Evolutionary conservation across 495 filamentous ascomycete genomes (phyloP), one percentile per base, ranked within the genome.

Genomic region (Darksidea phi): DNA sequence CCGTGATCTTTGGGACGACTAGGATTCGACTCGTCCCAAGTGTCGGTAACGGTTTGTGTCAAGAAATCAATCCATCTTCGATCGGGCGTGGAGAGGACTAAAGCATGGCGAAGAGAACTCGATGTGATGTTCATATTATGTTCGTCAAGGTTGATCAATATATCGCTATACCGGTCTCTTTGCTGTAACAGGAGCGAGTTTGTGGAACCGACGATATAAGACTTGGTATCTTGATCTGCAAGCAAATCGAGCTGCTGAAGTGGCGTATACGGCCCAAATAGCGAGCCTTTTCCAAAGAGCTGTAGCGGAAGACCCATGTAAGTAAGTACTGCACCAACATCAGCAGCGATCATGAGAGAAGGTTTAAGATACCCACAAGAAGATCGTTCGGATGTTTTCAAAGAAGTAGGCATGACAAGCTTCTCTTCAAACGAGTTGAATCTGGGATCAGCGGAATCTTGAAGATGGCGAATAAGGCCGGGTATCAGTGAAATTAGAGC

Each of bases 181-280:
- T 97, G 94, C 64, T 96, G 91, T 46, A 98, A 74, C 25, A 98
- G 80, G 43, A 98, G 78, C 15, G 91, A 95, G 71, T 98, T 98
- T 24, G 94, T 98, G 42, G 92, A 96, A 57, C 94, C 94, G 57
- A 97, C 94, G 38, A 98, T 88, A 70, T 97, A 97, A 10, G 91
- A 96, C 75, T 95, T 97, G 15, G 95, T 98, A 17, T 89, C 91
- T 61, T 91, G 83, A 71, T 98, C 94, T 48, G 94, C 92, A 21
- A 98, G 82, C 57, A 96, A 77, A 75, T 98, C 94, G 54, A 98
- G 84, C 74, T 96, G 92, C 73, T 98, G 94, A 23, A 98, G 75
- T 18, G 94, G 94, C 1, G 95, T 98, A 75, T 98, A 98, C 0
- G 94, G 94, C 1, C 94, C 93, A 71, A 97, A 97, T 63, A 98